Evolutionary conservation across 805 yeast species (phyloP).

Genomic region (Ogataea salicorniae): DNA sequence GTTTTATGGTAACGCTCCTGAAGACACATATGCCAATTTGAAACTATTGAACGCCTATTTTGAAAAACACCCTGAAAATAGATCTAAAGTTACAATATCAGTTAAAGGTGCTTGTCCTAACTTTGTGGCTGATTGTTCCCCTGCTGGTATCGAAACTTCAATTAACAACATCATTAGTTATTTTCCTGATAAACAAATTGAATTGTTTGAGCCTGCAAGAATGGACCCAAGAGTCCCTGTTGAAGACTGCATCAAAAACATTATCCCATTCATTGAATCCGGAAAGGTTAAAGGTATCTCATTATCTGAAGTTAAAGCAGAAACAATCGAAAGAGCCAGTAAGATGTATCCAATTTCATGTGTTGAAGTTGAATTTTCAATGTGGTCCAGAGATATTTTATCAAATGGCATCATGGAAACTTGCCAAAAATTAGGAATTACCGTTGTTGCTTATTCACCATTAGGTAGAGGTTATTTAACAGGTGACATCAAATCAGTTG

Average conservation of each 20-base stretch:
- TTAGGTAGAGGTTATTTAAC: constrained; percentile 74
- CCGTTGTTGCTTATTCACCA: constrained; percentile 80
- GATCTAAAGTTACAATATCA: constrained; percentile 52
- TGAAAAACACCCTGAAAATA: constrained; percentile 48
- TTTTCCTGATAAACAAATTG: constrained; percentile 39
- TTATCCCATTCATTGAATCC: constrained; percentile 53
- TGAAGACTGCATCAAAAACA: constrained; percentile 51
- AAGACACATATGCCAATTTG: constrained; percentile 44
- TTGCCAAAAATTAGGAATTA: constrained; percentile 53
- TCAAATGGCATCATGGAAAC: constrained; percentile 58
- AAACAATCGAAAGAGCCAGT: constrained; percentile 55
- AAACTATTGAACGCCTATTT: constrained; percentile 54
- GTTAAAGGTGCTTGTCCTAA: constrained; percentile 61
- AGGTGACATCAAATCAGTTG: constrained; percentile 44
- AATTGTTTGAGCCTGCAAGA: constrained; percentile 70
- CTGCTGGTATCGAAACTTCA: constrained; percentile 41
- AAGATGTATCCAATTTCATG: constrained; percentile 53
- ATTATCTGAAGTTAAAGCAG: constrained; percentile 65
- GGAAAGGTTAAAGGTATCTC: constrained; percentile 71
- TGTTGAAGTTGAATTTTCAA: constrained; percentile 76
- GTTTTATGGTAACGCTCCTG: constrained; percentile 56
- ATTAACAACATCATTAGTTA: constrained; percentile 40
- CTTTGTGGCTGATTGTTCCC: constrained; percentile 44
- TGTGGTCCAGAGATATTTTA: constrained; percentile 59
- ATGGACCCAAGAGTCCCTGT: constrained; percentile 52